A percentile compares a stretch with the other conserved stretches of the same genome.
These are phyloP conservation scores for Metarhizium guizhouense DNA, from an alignment of 2,329 filamentous ascomycete genomes.

Conservation along the genomic window DNA sequence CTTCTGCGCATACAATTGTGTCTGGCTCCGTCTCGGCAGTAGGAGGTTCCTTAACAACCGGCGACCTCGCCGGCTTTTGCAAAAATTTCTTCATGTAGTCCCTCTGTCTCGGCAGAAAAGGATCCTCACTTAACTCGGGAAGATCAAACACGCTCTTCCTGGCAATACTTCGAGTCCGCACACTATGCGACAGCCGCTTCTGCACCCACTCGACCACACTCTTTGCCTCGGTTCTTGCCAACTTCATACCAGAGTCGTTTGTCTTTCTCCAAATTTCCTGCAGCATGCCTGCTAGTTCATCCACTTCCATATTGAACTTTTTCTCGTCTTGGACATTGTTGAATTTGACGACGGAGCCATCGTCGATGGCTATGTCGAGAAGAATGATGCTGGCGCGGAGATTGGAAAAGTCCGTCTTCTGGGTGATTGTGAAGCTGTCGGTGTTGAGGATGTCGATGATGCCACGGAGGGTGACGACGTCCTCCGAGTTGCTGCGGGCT, in stretches of 20 bases:
- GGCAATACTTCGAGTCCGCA: constrained; percentile 53
- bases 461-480: constrained; percentile 30
- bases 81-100: constrained; percentile 42
- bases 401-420: constrained; percentile 56
- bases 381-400: constrained; percentile 58
- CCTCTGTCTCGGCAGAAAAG: constrained; percentile 33
- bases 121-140: constrained; percentile 24
- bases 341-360: constrained; percentile 32
- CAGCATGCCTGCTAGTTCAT: constrained; percentile 53
- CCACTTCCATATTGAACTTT: constrained; percentile 62
- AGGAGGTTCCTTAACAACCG: constrained; percentile 2
- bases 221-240: constrained; percentile 70
- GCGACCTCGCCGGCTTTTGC: constrained; percentile 15
- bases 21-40: neutral
- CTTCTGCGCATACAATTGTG: constrained; percentile 13
- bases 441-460: constrained; percentile 37
- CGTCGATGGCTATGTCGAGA: constrained; percentile 67
- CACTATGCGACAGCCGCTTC: constrained; percentile 60
- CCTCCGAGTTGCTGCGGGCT: constrained; percentile 30
- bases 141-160: constrained; percentile 44
- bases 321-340: constrained; percentile 22
- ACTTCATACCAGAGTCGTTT: constrained; percentile 62
- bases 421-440: constrained; percentile 42
- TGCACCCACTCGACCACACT: constrained; percentile 65
- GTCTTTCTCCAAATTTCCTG: constrained; percentile 54